phyloP scores from a whole-genome alignment of 2,329 filamentous ascomycete species.

The Sporothrix pallida region DNA sequence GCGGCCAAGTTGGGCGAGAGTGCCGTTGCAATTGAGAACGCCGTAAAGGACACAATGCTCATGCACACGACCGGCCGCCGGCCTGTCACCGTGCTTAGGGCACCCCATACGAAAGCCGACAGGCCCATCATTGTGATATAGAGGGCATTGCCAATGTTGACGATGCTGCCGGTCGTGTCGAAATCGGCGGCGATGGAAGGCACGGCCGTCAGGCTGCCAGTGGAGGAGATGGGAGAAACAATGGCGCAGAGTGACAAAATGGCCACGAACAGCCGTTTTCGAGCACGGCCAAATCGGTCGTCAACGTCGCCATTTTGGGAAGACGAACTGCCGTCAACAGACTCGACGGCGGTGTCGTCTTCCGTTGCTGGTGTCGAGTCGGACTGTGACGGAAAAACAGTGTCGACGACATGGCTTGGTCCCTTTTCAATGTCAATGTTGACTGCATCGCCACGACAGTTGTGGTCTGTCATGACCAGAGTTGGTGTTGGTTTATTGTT shows the following conservation, averaged over 20 bases:
- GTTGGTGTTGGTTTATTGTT: not conserved
- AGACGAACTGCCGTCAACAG: not conserved
- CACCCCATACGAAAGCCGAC: constrained; percentile 30
- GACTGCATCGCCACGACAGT: not conserved
- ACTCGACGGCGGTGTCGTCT: not conserved
- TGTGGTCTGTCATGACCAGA: too few species aligned
- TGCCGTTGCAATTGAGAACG: constrained; percentile 68
- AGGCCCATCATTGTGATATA: constrained; percentile 31
- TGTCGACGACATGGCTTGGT: not conserved
- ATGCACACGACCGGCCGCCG: constrained; percentile 39
- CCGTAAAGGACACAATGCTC: constrained; percentile 55
- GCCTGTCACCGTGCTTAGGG: constrained; percentile 25
- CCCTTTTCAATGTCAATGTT: not conserved
- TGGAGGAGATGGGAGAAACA: constrained; percentile 22
- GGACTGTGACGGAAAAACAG: not conserved
- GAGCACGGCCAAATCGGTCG: not conserved
- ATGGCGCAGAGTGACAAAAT: not conserved
- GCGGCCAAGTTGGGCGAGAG: constrained; percentile 67
- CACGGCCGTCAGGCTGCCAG: constrained; percentile 28
- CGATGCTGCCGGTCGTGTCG: constrained; percentile 21
- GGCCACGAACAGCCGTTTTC: constrained; percentile 16
- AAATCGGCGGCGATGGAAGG: constrained; percentile 18
- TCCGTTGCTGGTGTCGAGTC: not conserved
- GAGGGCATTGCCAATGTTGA: constrained; percentile 27
- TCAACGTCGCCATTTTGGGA: not conserved